Base-by-base conservation (phyloP, 2,329 filamentous ascomycete genomes). In the Pseudomassariella vexata region DNA sequence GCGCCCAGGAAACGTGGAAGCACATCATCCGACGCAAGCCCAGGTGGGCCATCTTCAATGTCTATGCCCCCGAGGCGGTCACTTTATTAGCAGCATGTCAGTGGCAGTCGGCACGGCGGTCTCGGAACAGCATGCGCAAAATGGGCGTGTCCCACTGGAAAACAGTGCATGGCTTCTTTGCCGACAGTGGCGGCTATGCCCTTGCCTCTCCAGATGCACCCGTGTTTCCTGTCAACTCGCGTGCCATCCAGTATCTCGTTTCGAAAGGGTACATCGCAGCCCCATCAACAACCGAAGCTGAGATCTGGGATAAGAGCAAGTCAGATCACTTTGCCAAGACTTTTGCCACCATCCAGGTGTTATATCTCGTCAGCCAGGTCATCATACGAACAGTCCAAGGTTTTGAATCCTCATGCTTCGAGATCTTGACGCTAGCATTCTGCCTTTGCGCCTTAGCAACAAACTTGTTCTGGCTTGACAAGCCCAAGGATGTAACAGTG, bases 391-490 rank as follows among this genome's bases (percentile, higher is more conserved):
- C 18, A 5, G 16, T 19, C 6, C 36, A 4, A 24, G 17, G 20
- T 9, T 24, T 41, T n/a, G 15, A 39, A 10, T 26, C 40, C 16
- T 35, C 34, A 6, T 29, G 36, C 4, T 26, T 44, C 10, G 36
- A 42, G 22, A 29, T 44, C 10, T 39, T 38, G 26, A 40, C 39
- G 5, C 29, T 44, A 9, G 39, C 36, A 12, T 40, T 42, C 14
- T 30, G 38, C 7, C 28, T 44, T 6, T 33, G 36, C 5, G 38
- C 34, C 6, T 15, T 37, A 6, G 30, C 35, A 24, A 28, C 41
- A 7, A 30, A 26, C n/a, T 42, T 30, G 23, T 41, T 42, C 29
- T 42, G 36, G 41, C 28, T 22, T 22, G 31, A 34, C 8, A 44
- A 42, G 32, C 41, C 39, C 7, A 29, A 41, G 28, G 24, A 39